Conservation (phyloP, 2,329 filamentous ascomycete genomes). For the Rhinocladiella mackenziei region DNA sequence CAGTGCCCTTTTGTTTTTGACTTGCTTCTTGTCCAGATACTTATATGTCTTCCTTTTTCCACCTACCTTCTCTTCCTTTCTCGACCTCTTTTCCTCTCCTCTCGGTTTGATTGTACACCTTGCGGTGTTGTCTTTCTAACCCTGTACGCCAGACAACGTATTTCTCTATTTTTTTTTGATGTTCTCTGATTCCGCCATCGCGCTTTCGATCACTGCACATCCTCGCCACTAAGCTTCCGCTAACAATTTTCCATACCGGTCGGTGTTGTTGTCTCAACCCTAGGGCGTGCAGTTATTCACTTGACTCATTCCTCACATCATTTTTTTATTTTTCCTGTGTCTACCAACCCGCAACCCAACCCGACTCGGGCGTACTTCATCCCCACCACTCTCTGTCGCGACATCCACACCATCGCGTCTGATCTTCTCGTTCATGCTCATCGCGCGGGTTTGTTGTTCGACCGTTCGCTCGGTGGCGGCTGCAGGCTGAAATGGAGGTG, state of each 20-base stretch:
- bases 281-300: too few relatives aligned
- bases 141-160: constrained; percentile 1
- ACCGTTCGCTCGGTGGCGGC: constrained; percentile 1
- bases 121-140: constrained; percentile 2
- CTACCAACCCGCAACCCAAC: background rate
- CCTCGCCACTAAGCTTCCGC: constrained; percentile 8
- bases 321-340: background rate
- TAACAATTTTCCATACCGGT: constrained; percentile 5
- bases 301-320: too few relatives aligned
- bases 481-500: constrained; percentile 29
- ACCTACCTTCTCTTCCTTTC: constrained; percentile 15
- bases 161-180: constrained; percentile 13
- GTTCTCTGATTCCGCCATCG: constrained; percentile 11
- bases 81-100: constrained; percentile 20
- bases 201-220: constrained; percentile 7
- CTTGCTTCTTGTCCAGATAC: constrained; percentile 5
- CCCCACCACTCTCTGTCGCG: too few relatives aligned
- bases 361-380: too few relatives aligned
- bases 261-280: constrained; percentile 4
- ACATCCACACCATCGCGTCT: constrained; percentile 5
- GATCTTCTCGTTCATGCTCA: constrained; percentile 5
- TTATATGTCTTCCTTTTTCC: constrained; percentile 25
- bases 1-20: constrained; percentile 1
- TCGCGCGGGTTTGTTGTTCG: background rate
- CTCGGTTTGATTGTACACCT: constrained; percentile 18